Evolutionary conservation across 805 yeast genomes (phyloP).

Genomic region (Lipomyces kockii): DNA sequence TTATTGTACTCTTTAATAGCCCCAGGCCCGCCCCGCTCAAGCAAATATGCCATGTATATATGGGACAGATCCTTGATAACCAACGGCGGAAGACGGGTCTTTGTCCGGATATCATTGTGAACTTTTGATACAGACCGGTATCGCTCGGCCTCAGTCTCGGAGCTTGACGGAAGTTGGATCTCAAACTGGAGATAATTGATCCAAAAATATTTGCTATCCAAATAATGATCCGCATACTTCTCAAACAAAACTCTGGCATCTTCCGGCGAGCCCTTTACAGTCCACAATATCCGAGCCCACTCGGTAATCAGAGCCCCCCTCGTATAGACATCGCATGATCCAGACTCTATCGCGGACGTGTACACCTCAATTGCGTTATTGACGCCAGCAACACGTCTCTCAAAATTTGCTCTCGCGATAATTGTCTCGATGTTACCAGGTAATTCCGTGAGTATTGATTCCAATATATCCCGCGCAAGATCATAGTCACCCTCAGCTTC

Average conservation of each 20-base stretch:
- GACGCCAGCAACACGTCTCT: conserved; percentile 34
- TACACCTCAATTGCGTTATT: conserved; percentile 33
- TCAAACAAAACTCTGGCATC: conserved; percentile 40
- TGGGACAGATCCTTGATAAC: conserved; percentile 42
- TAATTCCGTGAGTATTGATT: conserved; percentile 38
- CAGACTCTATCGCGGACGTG: conserved; percentile 23
- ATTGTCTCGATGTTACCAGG: conserved; percentile 44
- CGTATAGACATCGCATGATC: conserved; percentile 21
- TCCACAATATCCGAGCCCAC: conserved; percentile 37
- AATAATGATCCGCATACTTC: conserved; percentile 31
- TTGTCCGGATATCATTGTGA: conserved; percentile 32
- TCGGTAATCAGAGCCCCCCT: conserved; percentile 39
- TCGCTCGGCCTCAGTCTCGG: conserved; percentile 18
- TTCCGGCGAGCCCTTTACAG: conserved; percentile 34
- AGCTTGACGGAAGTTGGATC: conserved; percentile 36
- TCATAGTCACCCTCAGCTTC: conserved; percentile 41
- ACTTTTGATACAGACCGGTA: conserved; percentile 24
- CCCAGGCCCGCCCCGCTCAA: conserved; percentile 35
- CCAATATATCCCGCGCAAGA: conserved; percentile 41
- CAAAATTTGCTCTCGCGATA: conserved; percentile 39
- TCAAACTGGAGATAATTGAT: conserved; percentile 43
- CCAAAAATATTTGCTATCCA: conserved; percentile 43
- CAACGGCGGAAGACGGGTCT: conserved; percentile 40
- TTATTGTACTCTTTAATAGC: conserved; percentile 35
- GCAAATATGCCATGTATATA: conserved; percentile 39